Evolutionary conservation across 371 early-diverging fungal genomes (phyloP).

Genomic region (Lichtheimia corymbifera): DNA sequence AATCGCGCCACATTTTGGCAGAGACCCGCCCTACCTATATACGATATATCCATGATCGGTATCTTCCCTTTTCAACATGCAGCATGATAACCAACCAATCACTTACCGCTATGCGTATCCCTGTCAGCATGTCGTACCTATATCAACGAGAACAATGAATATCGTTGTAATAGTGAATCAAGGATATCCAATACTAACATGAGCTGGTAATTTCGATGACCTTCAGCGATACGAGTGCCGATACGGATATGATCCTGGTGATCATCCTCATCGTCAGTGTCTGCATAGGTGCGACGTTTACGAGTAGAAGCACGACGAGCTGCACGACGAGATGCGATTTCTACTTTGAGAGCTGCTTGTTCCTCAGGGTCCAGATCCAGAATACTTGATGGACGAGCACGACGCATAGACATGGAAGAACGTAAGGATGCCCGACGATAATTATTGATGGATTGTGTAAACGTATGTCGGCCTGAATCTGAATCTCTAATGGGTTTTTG

Average conservation of each 20-base stretch:
- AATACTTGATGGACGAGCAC: slow-evolving; percentile 18
- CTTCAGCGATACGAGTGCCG: slow-evolving; percentile 68
- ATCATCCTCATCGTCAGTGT: slow-evolving; percentile 39
- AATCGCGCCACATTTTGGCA: slow-evolving; percentile 76
- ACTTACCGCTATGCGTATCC: slow-evolving; percentile 72
- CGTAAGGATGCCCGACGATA: background rate
- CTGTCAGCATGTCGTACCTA: slow-evolving; percentile 98
- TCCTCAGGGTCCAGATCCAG: slow-evolving; percentile 40
- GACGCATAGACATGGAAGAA: background rate
- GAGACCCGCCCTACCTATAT: slow-evolving; percentile 65
- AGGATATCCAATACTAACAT: slow-evolving; percentile 58
- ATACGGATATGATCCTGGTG: slow-evolving; percentile 58
- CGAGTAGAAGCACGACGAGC: slow-evolving; percentile 41
- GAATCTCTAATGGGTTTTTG: background rate
- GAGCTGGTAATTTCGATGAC: slow-evolving; percentile 75
- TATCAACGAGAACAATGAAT: background rate
- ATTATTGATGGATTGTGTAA: background rate
- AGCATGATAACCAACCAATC: background rate
- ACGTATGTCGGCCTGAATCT: background rate
- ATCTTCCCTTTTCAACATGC: too few species aligned
- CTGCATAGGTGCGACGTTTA: slow-evolving; percentile 6
- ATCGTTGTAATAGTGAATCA: background rate
- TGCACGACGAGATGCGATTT: slow-evolving; percentile 38
- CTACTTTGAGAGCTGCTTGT: slow-evolving; percentile 34
- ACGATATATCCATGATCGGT: too few species aligned